Base-by-base conservation (phyloP, 495 filamentous ascomycete genomes). In the Daldinia grandis region DNA sequence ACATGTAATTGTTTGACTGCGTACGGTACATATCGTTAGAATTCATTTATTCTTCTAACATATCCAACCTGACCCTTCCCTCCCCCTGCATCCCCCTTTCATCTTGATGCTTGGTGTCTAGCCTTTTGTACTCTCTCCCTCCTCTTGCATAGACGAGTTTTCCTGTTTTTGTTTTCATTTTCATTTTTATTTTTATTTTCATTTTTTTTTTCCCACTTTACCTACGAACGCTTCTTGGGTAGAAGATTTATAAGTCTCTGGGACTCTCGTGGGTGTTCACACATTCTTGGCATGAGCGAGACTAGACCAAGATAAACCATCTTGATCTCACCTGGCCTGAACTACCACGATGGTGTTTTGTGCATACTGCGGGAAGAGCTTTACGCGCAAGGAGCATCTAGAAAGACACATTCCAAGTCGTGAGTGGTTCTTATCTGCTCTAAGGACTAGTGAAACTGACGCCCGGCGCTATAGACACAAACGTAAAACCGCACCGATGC, bases 321-420 rank as follows among this genome's bases (percentile, higher is more conserved):
- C 28, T 51, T 38, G 25, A 60, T 47, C 58, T 30, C 14, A 14
- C 21, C 38, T 64, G 27, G 25, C 30, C 35, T 28, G 33, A 61
- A 35, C 38, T 31, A 30, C 35, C 66, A 68, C 55, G 27, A 85
- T 85, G 81, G 79, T 88, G 24, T 90, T 79, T 74, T 90, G 88
- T 66, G 82, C 86, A 6, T 88, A 88, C 66, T 90, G 88, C 62
- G 87, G 88, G 27, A 87, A 87, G 78, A 81, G 78, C 55, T 91
- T 91, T 71, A 88, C 87, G 40, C 80, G 88, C 69, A 89, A 89
- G 77, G 88, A 91, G 69, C 88, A 91, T 76, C 78, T 89, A 24
- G 87, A 90, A 69, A 80, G 88, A 59, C 88, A 91, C 64, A 81
- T 90, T 31, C 83, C 88, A 9, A 86, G 75, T 30, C 88, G 88